phyloP scores from a whole-genome alignment of 1,284 basidiomycete species.

The Apiotrichum montevideense region DNA sequence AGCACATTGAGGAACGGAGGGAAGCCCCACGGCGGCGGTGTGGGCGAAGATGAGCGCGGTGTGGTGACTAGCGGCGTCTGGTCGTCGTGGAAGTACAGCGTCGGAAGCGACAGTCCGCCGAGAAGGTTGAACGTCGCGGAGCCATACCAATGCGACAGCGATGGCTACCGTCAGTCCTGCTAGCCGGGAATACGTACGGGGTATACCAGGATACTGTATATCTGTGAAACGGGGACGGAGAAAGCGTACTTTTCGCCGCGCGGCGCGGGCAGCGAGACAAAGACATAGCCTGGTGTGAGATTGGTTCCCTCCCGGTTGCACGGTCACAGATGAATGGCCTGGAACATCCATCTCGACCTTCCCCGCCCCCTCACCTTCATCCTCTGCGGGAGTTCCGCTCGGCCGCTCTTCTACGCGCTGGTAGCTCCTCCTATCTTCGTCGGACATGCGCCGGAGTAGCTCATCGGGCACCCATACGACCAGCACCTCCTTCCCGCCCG shows the following conservation, averaged over 20 bases:
- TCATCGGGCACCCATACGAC: slow-evolving; percentile 46
- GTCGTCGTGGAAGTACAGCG: slow-evolving; percentile 92
- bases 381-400: slow-evolving; percentile 17
- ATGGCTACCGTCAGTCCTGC: slow-evolving; percentile 24
- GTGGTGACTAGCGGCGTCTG: slow-evolving; percentile 57
- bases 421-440: slow-evolving; percentile 37
- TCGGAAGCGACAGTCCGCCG: slow-evolving; percentile 81
- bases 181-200: slow-evolving; percentile 49
- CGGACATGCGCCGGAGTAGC: slow-evolving; percentile 39
- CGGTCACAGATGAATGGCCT: too few species aligned
- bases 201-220: slow-evolving; percentile 83
- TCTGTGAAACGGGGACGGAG: slow-evolving; percentile 77
- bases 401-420: slow-evolving; percentile 27
- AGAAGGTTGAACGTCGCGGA: slow-evolving; percentile 55
- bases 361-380: slow-evolving; percentile 32
- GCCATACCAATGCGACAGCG: slow-evolving; percentile 45
- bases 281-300: slow-evolving; percentile 36
- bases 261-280: slow-evolving; percentile 41
- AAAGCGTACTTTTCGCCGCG: slow-evolving; percentile 87
- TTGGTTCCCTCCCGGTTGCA: too few species aligned
- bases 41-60: slow-evolving; percentile 7
- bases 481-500: slow-evolving; percentile 26
- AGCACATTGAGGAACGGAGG: slow-evolving; percentile 65
- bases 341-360: too few species aligned
- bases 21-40: slow-evolving; percentile 49